phyloP scores from a whole-genome alignment of 768 basidiomycete species.

The Pisolithus sp. region DNA sequence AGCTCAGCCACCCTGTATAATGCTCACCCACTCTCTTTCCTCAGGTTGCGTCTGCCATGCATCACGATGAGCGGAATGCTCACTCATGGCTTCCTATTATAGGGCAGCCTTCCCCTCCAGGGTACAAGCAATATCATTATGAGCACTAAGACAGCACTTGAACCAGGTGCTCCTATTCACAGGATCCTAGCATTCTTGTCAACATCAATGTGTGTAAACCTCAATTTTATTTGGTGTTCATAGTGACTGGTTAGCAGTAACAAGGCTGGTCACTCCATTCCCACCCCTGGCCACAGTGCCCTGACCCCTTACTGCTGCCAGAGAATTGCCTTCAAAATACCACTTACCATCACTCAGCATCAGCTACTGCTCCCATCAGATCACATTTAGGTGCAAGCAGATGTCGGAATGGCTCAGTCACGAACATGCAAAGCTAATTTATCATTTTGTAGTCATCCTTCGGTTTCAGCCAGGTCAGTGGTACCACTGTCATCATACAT shows the following conservation, averaged over 20 bases:
- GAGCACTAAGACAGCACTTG: conserved; percentile 95
- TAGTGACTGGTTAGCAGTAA: conserved; percentile 48
- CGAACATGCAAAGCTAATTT: conserved; percentile 51
- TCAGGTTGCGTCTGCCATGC: conserved; percentile 9
- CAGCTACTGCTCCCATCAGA: conserved; percentile 87
- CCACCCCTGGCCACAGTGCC: conserved; percentile 93
- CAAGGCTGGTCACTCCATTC: conserved; percentile 97
- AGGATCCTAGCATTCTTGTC: conserved; percentile 94
- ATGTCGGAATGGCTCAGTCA: conserved; percentile 92
- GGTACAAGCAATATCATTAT: conserved; percentile 96
- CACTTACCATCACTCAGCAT: conserved; percentile 77
- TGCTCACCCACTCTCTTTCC: conserved; percentile 13
- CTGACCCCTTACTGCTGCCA: conserved; percentile 78
- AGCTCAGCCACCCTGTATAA: conserved; percentile 2
- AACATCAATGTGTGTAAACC: conserved; percentile 74
- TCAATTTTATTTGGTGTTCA: background rate
- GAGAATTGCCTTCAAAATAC: conserved; percentile 75
- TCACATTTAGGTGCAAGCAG: conserved; percentile 91
- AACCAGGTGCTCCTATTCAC: conserved; percentile 89
- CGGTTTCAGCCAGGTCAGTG: conserved; percentile 98
- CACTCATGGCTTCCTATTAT: conserved; percentile 12
- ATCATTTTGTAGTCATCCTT: conserved; percentile 64
- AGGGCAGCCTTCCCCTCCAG: too few relatives aligned
- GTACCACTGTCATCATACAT: conserved; percentile 80
- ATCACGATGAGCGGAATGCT: conserved; percentile 7